Percentiles rank a stretch among this genome's conserved stretches.
These are phyloP conservation scores for Trypanosoma cruzi DNA, from an alignment of 208 protist species.

Conservation along the genomic window DNA sequence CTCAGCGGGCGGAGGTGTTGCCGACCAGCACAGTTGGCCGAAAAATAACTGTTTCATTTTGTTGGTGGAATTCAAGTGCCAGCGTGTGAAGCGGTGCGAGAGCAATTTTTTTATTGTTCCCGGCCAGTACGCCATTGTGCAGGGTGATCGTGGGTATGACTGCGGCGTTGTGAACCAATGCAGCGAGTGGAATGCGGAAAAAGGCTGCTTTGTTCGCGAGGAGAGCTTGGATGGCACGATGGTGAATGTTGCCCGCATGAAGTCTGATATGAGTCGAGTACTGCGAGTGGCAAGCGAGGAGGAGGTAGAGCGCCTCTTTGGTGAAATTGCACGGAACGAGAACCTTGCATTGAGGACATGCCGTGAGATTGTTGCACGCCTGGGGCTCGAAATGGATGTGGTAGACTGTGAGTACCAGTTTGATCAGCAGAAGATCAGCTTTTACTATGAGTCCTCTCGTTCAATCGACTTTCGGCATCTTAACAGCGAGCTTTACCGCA, in stretches of 20 bases:
- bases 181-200: constrained; percentile 42
- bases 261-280: constrained; percentile 39
- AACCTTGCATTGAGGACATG: constrained; percentile 69
- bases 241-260: constrained; percentile 33
- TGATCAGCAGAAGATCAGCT: constrained; percentile 90
- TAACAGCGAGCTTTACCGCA: constrained; percentile 76
- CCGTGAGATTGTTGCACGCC: constrained; percentile 44
- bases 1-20: background rate
- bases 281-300: constrained; percentile 64
- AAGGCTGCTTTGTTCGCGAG: constrained; percentile 26
- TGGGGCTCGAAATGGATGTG: constrained; percentile 72
- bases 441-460: constrained; percentile 75
- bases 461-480: constrained; percentile 81
- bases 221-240: constrained; percentile 29
- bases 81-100: constrained; percentile 54
- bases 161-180: constrained; percentile 76
- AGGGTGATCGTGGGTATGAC: constrained; percentile 81
- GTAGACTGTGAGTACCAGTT: constrained; percentile 91
- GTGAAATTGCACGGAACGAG: constrained; percentile 67
- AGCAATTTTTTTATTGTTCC: constrained; percentile 33
- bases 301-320: constrained; percentile 61
- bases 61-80: constrained; percentile 84
- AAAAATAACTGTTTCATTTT: constrained; percentile 50
- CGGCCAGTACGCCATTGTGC: constrained; percentile 76
- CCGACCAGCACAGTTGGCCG: constrained; percentile 13